Conservation (phyloP, 106 monocot species). For the Vanilla planifolia region DNA sequence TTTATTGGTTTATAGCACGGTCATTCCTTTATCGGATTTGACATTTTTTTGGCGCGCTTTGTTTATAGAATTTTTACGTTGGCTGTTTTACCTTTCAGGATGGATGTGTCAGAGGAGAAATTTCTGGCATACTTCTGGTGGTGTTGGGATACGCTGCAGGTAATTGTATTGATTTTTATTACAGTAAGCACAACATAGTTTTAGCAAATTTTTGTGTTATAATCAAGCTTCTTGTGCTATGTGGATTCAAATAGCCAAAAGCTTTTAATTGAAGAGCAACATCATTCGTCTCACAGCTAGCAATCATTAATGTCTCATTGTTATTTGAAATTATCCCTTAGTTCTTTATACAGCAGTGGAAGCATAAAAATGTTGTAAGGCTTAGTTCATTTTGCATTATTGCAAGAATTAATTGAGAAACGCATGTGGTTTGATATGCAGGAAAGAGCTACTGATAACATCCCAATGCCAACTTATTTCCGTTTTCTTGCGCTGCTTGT, state of each 20-base stretch:
- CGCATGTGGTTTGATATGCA: slow-evolving; percentile 18
- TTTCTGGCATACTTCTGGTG: slow-evolving; percentile 91
- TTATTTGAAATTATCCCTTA: too few relatives aligned
- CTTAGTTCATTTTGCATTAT: background rate
- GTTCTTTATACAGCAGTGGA: too few relatives aligned
- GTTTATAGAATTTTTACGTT: background rate
- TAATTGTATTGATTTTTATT: slow-evolving; percentile 15
- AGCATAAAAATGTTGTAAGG: background rate
- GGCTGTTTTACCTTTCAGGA: slow-evolving; percentile 22
- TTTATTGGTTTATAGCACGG: too few relatives aligned
- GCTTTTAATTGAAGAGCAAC: too few relatives aligned
- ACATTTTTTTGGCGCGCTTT: too few relatives aligned
- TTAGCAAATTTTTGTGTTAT: background rate
- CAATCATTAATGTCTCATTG: too few relatives aligned
- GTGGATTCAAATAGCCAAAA: too few relatives aligned
- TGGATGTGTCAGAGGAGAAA: slow-evolving; percentile 82
- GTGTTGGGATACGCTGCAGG: slow-evolving; percentile 86
- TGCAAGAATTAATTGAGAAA: background rate
- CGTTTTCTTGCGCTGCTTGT: slow-evolving; percentile 90
- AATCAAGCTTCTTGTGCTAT: background rate
- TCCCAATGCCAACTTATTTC: slow-evolving; percentile 90
- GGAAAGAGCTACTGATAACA: slow-evolving; percentile 62
- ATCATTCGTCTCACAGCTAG: too few relatives aligned
- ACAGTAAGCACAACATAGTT: background rate
- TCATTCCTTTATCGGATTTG: too few relatives aligned